Base-by-base conservation (phyloP, 2,329 filamentous ascomycete species). In the Apiospora malaysiana region DNA sequence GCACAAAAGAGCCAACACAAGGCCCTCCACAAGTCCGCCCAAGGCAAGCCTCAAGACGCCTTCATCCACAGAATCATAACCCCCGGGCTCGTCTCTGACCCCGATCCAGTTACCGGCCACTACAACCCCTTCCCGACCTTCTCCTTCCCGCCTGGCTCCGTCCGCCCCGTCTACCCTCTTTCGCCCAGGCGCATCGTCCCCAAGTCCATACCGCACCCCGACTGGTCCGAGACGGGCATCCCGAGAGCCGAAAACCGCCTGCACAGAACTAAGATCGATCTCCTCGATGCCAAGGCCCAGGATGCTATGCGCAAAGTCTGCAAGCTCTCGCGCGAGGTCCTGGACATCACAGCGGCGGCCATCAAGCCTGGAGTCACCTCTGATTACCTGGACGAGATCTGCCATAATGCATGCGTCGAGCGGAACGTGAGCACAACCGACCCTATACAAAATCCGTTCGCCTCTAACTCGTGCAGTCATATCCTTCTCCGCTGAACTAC, bases 401-500 rank as follows among this genome's bases (percentile, higher is more conserved):
- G 93, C 42, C 92, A 94, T 82, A 91, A 93, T 74, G 92, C 92
- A 68, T 93, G 91, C 77, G 79, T 94, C 71, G 92, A 93, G 81
- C 86, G 92, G 81, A 85, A 94, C 72, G 92, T 94, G 83, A 83
- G 90, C 79, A n/a, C 40, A 2, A 21, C 65, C 65, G 18, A 43
- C 32, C 51, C 7, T 25, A 14, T 16, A 2, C 18, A 25, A 32
- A 49, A 47, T 25, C 6, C 1, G 25, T 45, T 46, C 25, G 23
- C 25, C 40, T 46, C 69, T 72, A 46, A 72, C 43, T 45, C 32
- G 18, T 27, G 59, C 73, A 97, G 94, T 93, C 94, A 9, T 97
- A 97, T 81, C 95, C 94, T 0, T 97, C 95, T 0, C 94, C 94
- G 0, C 85, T 97, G 46, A 97, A 97, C 84, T 98, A 98, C 83